A percentile compares a stretch with the other conserved stretches of the same genome.
Conservation (phyloP, 805 yeast genomes). For the Schwanniomyces polymorphus region DNA sequence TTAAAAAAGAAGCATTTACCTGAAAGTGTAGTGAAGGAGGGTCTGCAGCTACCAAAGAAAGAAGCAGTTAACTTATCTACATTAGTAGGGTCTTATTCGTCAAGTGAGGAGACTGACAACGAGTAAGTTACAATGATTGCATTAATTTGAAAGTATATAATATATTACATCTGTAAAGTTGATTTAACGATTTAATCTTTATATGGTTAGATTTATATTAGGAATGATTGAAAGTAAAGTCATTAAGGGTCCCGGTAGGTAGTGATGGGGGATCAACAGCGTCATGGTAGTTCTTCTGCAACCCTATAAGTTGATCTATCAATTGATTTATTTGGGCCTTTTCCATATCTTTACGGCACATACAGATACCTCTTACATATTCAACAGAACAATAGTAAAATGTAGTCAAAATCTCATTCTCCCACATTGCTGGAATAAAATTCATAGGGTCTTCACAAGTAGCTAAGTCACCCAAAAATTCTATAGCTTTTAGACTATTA, state of each 20-base stretch:
- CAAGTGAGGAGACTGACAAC: not conserved
- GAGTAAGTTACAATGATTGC: not conserved
- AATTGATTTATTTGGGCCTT: conserved; percentile 25
- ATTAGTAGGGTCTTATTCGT: not conserved
- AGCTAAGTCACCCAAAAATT: conserved; percentile 38
- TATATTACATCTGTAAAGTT: too few relatives aligned
- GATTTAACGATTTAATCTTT: not conserved
- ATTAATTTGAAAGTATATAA: too few relatives aligned
- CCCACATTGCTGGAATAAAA: conserved; percentile 51
- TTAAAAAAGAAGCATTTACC: not conserved
- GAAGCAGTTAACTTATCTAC: not conserved
- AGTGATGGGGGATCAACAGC: conserved; percentile 31
- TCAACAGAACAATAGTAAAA: conserved; percentile 80
- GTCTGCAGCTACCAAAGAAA: not conserved
- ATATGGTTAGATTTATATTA: not conserved
- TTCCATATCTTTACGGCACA: conserved; percentile 48
- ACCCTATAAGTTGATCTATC: conserved; percentile 24
- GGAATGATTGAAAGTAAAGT: conserved; percentile 22
- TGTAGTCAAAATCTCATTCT: conserved; percentile 52
- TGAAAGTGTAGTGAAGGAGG: not conserved
- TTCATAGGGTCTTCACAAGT: conserved; percentile 36
- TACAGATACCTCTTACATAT: conserved; percentile 64
- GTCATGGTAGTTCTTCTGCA: conserved; percentile 31
- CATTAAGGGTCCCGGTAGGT: conserved; percentile 33
- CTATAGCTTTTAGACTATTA: conserved; percentile 41